A percentile compares a stretch with the other conserved stretches of the same genome.
Conservation (phyloP, 2,329 filamentous ascomycete species). For the Phaeophleospora eucalypticola region DNA sequence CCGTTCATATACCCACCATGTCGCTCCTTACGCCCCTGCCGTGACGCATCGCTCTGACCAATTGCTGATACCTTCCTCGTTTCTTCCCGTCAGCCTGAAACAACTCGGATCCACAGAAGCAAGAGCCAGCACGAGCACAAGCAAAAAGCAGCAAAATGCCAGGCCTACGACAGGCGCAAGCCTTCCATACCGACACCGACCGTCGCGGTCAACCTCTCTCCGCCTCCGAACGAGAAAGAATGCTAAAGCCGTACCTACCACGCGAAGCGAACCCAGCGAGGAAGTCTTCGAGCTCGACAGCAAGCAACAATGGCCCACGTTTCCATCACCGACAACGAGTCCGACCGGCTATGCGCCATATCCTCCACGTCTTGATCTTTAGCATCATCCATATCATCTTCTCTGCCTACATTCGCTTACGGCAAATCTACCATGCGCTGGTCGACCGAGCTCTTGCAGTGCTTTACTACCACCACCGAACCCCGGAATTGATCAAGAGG, state of each 20-base stretch:
- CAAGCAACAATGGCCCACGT: constrained; percentile 12
- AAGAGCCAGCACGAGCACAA: background rate
- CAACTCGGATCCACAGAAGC: background rate
- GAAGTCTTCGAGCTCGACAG: constrained; percentile 3
- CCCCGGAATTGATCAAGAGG: constrained; percentile 83
- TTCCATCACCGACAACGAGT: constrained; percentile 27
- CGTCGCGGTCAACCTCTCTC: constrained; percentile 24
- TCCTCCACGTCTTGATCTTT: constrained; percentile 63
- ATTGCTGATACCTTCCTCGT: no score
- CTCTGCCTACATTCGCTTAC: constrained; percentile 78
- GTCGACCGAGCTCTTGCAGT: constrained; percentile 74
- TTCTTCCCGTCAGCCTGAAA: background rate
- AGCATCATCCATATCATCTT: constrained; percentile 74
- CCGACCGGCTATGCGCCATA: constrained; percentile 26
- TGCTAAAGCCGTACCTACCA: constrained; percentile 34
- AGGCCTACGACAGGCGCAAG: constrained; percentile 24
- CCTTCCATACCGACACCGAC: constrained; percentile 29
- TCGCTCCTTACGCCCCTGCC: background rate
- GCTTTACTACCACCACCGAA: constrained; percentile 91
- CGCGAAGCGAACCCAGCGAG: constrained; percentile 12
- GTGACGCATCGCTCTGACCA: background rate
- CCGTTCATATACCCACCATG: background rate
- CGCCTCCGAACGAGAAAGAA: constrained; percentile 28
- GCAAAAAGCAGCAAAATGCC: constrained; percentile 24
- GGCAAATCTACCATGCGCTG: constrained; percentile 74